These are phyloP conservation scores for Golovinomyces cichoracearum DNA, from an alignment of 2,329 filamentous ascomycete genomes.

Conservation along the genomic window DNA sequence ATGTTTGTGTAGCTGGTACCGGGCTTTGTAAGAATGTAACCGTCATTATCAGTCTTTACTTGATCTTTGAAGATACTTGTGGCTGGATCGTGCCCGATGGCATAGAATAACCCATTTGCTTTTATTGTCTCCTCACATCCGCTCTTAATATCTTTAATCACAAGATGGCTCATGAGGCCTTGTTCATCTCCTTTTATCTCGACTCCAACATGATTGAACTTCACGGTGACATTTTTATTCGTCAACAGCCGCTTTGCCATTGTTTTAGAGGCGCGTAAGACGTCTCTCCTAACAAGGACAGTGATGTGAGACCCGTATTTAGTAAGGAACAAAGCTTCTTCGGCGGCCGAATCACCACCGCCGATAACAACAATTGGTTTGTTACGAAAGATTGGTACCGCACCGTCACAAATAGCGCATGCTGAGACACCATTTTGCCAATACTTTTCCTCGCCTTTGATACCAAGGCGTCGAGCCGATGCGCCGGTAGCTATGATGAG, in stretches of 20 bases:
- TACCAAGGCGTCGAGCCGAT: constrained; percentile 57
- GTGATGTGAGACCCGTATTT: constrained; percentile 94
- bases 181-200: constrained; percentile 69
- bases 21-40: constrained; percentile 70
- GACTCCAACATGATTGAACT: constrained; percentile 55
- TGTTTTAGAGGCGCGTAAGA: constrained; percentile 65
- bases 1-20: constrained; percentile 73
- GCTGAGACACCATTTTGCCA: constrained; percentile 95
- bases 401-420: constrained; percentile 92
- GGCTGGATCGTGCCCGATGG: constrained; percentile 86
- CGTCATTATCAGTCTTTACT: constrained; percentile 65
- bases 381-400: constrained; percentile 88
- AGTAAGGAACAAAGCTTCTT: constrained; percentile 90
- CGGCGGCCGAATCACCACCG: constrained; percentile 85
- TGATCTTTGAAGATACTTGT: constrained; percentile 77
- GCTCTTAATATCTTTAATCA: constrained; percentile 52
- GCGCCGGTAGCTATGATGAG: constrained; percentile 90
- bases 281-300: constrained; percentile 69
- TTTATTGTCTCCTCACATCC: constrained; percentile 61
- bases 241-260: constrained; percentile 67
- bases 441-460: constrained; percentile 77
- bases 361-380: constrained; percentile 90
- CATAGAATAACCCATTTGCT: constrained; percentile 88
- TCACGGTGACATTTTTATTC: constrained; percentile 75
- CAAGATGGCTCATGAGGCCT: constrained; percentile 68